Conservation (phyloP, 805 yeast species). For the Kodamaea kakaduensis region DNA sequence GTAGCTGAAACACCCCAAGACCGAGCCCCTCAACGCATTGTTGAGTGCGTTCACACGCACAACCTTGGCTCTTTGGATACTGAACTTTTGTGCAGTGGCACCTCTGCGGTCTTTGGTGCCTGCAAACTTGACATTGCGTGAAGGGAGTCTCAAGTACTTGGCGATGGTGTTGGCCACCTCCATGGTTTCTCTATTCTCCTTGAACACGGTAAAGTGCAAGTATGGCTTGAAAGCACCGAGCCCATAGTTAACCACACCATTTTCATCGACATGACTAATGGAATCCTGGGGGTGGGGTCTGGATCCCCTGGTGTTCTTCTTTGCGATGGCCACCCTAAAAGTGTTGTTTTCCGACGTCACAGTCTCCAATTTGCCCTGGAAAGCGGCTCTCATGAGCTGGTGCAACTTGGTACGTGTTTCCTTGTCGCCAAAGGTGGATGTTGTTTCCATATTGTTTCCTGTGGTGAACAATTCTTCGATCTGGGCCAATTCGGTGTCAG, state of each 20-base stretch:
- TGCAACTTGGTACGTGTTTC: constrained; percentile 75
- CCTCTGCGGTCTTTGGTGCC: constrained; percentile 98
- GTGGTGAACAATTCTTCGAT: constrained; percentile 52
- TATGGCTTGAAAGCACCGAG: constrained; percentile 68
- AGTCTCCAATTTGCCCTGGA: constrained; percentile 72
- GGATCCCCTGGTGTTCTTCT: constrained; percentile 25
- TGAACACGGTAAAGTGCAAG: constrained; percentile 76
- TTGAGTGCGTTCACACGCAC: constrained; percentile 76
- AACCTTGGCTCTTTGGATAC: constrained; percentile 63
- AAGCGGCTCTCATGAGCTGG: constrained; percentile 67
- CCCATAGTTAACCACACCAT: constrained; percentile 63
- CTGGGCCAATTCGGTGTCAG: constrained; percentile 54
- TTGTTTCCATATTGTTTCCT: constrained; percentile 57
- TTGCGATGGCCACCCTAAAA: constrained; percentile 58
- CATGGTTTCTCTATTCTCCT: constrained; percentile 97
- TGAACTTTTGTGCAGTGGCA: constrained; percentile 81
- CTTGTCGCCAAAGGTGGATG: constrained; percentile 59
- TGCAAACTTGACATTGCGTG: constrained; percentile 69
- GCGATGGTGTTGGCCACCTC: constrained; percentile 78
- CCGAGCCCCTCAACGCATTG: constrained; percentile 68
- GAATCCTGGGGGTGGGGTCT: constrained; percentile 35
- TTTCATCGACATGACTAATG: constrained; percentile 38
- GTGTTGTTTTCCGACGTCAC: constrained; percentile 66
- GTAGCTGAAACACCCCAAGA: constrained; percentile 75
- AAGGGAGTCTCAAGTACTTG: constrained; percentile 70